Evolutionary conservation across 495 filamentous ascomycete species (phyloP).

Genomic region (Umbilicaria muhlenbergii): DNA sequence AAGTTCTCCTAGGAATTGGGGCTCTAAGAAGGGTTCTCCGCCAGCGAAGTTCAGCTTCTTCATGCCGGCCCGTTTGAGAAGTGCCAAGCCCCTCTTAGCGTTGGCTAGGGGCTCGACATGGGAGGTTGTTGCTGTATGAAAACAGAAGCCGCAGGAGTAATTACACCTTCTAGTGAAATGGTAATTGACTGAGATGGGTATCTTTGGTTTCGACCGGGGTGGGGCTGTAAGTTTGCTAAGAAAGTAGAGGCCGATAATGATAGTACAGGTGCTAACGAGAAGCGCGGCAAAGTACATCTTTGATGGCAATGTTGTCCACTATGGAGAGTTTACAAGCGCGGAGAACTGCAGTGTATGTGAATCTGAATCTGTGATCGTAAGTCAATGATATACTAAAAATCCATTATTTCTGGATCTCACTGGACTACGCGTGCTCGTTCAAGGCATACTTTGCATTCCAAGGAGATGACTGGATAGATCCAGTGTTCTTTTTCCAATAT

Average conservation of each 20-base stretch:
- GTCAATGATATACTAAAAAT: no score
- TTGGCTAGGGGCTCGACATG: constrained; percentile 21
- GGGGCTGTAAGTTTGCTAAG: neutral
- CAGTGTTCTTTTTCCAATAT: no score
- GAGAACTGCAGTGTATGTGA: no score
- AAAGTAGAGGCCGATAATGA: constrained; percentile 1
- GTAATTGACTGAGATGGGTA: constrained; percentile 31
- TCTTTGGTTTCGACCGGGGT: neutral
- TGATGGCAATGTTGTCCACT: neutral
- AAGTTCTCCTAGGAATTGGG: constrained; percentile 27
- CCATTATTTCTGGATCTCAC: no score
- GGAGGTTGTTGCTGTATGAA: constrained; percentile 38
- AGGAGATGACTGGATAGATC: no score
- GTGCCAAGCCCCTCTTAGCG: constrained; percentile 27
- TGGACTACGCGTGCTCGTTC: no score
- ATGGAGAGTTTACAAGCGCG: no score
- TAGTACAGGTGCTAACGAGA: constrained; percentile 2
- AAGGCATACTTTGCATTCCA: no score
- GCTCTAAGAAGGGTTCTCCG: constrained; percentile 44
- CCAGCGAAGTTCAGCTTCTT: constrained; percentile 43
- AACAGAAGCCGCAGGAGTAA: constrained; percentile 37
- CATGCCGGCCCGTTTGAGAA: constrained; percentile 38
- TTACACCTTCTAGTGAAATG: constrained; percentile 36
- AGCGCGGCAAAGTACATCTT: constrained; percentile 4
- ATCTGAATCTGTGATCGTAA: no score